These are phyloP conservation scores for Tetrastigma voinierianum DNA, from an alignment of 164 flowering plant species.

Conservation along the genomic window DNA sequence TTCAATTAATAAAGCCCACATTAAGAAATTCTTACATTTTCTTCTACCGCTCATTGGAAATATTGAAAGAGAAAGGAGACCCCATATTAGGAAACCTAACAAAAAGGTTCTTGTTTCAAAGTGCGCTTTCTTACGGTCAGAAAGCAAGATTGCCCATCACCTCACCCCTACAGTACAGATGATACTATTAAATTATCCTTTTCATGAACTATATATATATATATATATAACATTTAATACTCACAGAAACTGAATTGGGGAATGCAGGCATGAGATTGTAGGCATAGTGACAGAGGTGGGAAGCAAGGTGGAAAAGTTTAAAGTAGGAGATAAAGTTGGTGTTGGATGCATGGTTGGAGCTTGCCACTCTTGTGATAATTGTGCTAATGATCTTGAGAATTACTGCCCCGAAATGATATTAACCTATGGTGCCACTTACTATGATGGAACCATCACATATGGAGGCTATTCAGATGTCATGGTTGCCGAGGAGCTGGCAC, in stretches of 20 bases:
- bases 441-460: slow-evolving; percentile 40
- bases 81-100: too few species aligned
- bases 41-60: too few species aligned
- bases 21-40: too few species aligned
- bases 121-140: too few species aligned
- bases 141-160: too few species aligned
- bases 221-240: too few species aligned
- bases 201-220: slow-evolving; percentile 2
- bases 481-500: slow-evolving; percentile 34
- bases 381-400: slow-evolving; percentile 39
- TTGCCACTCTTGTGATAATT: slow-evolving; percentile 32
- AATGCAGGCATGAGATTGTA: slow-evolving; percentile 42
- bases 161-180: too few species aligned
- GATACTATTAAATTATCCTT: too few species aligned
- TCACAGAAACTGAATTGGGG: too few species aligned
- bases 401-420: slow-evolving; percentile 39
- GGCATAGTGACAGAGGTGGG: slow-evolving; percentile 35
- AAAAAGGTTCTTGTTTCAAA: too few species aligned
- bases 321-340: slow-evolving; percentile 41
- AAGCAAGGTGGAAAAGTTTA: slow-evolving; percentile 26
- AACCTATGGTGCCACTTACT: slow-evolving; percentile 27
- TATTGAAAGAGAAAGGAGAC: too few species aligned
- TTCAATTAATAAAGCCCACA: too few species aligned
- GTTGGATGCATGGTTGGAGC: slow-evolving; percentile 38
- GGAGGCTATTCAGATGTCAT: slow-evolving; percentile 49